Evolutionary conservation across 768 basidiomycete genomes (phyloP), one percentile per base, ranked within the genome.

Genomic region (Russula griseocarnosa): DNA sequence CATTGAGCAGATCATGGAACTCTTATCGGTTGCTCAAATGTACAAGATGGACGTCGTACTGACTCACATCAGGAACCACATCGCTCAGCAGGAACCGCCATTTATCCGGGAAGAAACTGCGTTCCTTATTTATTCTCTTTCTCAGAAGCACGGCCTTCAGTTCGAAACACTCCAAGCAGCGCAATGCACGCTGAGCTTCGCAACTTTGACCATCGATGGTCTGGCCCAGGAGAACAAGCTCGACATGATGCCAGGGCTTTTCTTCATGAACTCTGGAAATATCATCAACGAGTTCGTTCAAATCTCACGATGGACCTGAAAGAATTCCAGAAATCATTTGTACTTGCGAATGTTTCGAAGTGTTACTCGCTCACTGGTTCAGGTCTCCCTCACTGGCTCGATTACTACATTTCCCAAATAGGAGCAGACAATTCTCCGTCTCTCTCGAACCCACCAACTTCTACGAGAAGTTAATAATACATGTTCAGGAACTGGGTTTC

Each of bases 401-500:
- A 47, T 47, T 0, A 1, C 3, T 47, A n/a, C 46, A 47, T 47
- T 22, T 47, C 46, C 20, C 3, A n/a, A 8, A 11, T 42, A 20
- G 40, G 18, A 42, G 8, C 40, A 7, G 18, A 0, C 8, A 1
- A 7, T 7, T 1, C 8, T 8, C 40, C 18, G 18, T 6, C 40
- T 42, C 8, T 20, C 46, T 47, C 46, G n/a, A 22, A 5, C n/a
- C 11, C 46, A 22, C 9, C 22, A 1, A n/a, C 46, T n/a, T 47
- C 22, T 4, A 22, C 9, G 11, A 10, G n/a, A 9, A 9, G 8
- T 47, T 47, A 47, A 10, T 13, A 42, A 1, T 7, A 7, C 22
- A 47, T 13, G 11, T 47, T 22, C 1, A 0, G 1, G 20, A 4
- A 7, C 5, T 18, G 14, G 0, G 9, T 20, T 2, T 1, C 18